phyloP scores from a whole-genome alignment of 306 rosid genomes.

The Prunus armeniaca region DNA sequence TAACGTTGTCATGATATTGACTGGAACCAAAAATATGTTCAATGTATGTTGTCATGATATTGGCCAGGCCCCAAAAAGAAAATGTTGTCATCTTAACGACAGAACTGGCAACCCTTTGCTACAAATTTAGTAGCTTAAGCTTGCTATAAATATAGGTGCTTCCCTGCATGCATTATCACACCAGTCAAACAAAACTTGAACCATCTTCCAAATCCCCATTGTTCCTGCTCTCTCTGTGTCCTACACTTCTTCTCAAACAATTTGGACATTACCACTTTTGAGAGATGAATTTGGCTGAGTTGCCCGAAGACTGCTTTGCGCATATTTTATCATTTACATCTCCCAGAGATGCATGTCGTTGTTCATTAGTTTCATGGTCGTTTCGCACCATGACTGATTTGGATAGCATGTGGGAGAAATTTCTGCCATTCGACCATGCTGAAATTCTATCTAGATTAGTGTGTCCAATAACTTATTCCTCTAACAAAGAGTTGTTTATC shows the following conservation, averaged over 20 bases:
- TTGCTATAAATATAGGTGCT: background rate
- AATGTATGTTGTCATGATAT: background rate
- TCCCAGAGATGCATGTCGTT: conserved; percentile 24
- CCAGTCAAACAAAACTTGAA: background rate
- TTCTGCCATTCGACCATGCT: too few species aligned
- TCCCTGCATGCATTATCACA: background rate
- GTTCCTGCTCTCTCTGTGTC: too few species aligned
- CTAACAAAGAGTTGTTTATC: too few species aligned
- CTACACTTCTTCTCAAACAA: background rate
- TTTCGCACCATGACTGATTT: too few species aligned
- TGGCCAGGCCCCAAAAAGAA: background rate
- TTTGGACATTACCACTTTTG: background rate
- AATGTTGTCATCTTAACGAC: background rate
- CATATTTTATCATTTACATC: conserved; percentile 49
- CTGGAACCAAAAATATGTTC: background rate
- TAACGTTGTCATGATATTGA: conserved; percentile 2
- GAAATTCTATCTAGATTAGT: too few species aligned
- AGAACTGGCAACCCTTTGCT: background rate
- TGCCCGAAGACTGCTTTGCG: conserved; percentile 59
- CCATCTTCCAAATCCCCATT: too few species aligned
- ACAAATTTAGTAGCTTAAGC: background rate
- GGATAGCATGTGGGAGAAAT: too few species aligned
- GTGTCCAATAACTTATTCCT: too few species aligned
- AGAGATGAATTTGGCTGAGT: conserved; percentile 28
- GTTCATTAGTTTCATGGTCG: too few species aligned